Evolutionary conservation across 2,329 filamentous ascomycete genomes (phyloP), one percentile per base, ranked within the genome.

Genomic region (Thielaviopsis ethacetica): DNA sequence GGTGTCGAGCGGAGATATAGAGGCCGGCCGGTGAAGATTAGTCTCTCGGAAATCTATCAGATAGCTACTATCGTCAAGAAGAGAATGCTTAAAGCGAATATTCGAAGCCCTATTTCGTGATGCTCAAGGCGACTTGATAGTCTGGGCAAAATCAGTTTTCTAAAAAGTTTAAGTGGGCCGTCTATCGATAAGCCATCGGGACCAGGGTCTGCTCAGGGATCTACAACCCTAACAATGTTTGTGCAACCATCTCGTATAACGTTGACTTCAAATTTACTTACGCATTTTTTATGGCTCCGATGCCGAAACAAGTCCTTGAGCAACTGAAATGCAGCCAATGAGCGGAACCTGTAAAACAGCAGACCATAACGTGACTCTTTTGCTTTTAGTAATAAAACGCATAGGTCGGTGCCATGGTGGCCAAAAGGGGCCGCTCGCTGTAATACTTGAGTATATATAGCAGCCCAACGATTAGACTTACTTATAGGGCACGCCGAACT

Each of bases 111-210:
- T 15, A 53, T 1, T 34, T 53, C 26, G 24, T 27, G 17, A 27
- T 30, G 26, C 52, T 9, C 3, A 12, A 27, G n/a, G 17, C 49
- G 5, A 22, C 12, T 19, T 51, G 5, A 53, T 15, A 27, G 24
- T 47, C 13, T 17, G 38, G 22, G 15, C 13, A 44, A 44, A 44
- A 5, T 44, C 38, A n/a, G 24, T 44, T 41, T 3, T n/a, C n/a
- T 17, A 41, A 56, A 56, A 54, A 56, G 54, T 56, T 56, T 56
- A 56, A 56, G 54, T 56, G 54, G 54, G 34, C 17, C 38, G 5
- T 15, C 10, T 44, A 44, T 44, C 54, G 54, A 56, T 56, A 56
- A 49, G 21, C 2, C 38, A 22, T 26, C 22, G 27, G 19, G 13
- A 21, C 22, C 19, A 17, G 21, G 5, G 10, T 30, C 21, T 22